Base-by-base conservation (phyloP, 1,284 basidiomycete genomes). In the Ustilago shanxiensis region DNA sequence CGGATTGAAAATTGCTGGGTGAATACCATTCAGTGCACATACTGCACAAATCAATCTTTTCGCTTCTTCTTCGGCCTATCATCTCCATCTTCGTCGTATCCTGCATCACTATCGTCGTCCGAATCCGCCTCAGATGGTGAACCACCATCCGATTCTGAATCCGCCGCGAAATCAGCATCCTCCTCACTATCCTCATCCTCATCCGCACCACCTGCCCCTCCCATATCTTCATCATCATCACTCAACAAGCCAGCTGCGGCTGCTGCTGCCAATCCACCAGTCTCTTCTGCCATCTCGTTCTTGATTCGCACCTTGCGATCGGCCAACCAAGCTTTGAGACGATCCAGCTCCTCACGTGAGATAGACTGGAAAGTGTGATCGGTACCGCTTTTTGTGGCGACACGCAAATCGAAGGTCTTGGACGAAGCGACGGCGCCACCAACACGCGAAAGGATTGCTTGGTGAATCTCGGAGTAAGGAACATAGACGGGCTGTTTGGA, bases 401-500 rank as follows among this genome's bases (percentile, higher is more conserved):
- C 92, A 80, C 93, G 92, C 85, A 99, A 88, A 86, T 99, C 97
- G 84, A 99, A 99, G 0, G 97, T 98, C 60, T 94, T 92, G 1
- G 93, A 93, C 1, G 93, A 93, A 13, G 92, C 91, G 83, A 96
- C 90, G 51, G 93, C 93, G 0, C 93, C 91, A n/a, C 96, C 95
- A 14, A 99, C 93, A 69, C 90, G 93, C 13, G 95, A 95, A 89
- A 99, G 98, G 57, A 95, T 90, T 70, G 94, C 93, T 87, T 93
- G 92, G 81, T 95, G 92, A 66, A 98, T 93, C 83, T 98, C 95
- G 64, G 91, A 90, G 77, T 97, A 92, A 78, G 97, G 93, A 80
- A 98, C 90, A 81, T 98, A 92, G 41, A 92, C 92, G 1, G 97
- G 95, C 83, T 95, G 93, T 87, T 98, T 99, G 67, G 95, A 95